A percentile compares a stretch with the other conserved stretches of the same genome.
Conservation (phyloP, 2,329 filamentous ascomycete genomes). For the Trichoderma koningiopsis region DNA sequence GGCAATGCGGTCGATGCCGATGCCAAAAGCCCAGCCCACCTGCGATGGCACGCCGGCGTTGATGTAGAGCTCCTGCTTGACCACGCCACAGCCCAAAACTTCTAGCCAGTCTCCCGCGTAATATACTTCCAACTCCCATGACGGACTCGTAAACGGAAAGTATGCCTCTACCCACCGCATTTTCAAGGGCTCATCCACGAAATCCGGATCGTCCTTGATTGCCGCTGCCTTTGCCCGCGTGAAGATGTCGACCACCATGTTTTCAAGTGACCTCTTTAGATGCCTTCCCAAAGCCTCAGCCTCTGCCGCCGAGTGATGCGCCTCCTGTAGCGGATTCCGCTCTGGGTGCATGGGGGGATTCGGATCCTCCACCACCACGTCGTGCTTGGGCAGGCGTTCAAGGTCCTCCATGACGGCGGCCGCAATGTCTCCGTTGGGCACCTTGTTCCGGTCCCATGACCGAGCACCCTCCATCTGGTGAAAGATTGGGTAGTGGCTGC, state of each 20-base stretch:
- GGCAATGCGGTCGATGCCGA: constrained; percentile 91
- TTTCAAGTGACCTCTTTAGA: constrained; percentile 84
- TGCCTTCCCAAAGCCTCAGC: constrained; percentile 81
- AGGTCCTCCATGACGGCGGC: constrained; percentile 71
- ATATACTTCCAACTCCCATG: constrained; percentile 94
- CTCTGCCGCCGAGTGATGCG: constrained; percentile 72
- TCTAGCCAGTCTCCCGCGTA: constrained; percentile 96
- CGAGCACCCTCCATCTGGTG: constrained; percentile 98
- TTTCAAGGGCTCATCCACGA: constrained; percentile 70
- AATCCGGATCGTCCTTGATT: constrained; percentile 51
- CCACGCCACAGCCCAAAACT: constrained; percentile 88
- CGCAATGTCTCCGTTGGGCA: constrained; percentile 60
- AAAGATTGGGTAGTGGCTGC: constrained; percentile 94
- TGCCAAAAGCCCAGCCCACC: constrained; percentile 92
- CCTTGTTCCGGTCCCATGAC: constrained; percentile 76
- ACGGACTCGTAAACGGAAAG: constrained; percentile 95
- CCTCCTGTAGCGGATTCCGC: constrained; percentile 78
- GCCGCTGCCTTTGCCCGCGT: constrained; percentile 71
- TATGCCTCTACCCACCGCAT: constrained; percentile 96
- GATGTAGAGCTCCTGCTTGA: constrained; percentile 78
- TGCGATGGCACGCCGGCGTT: constrained; percentile 74
- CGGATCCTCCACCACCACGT: constrained; percentile 78
- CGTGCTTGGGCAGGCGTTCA: constrained; percentile 69
- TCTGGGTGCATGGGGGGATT: constrained; percentile 76
- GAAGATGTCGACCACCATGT: constrained; percentile 89